Percentiles rank a stretch among this genome's conserved stretches.
phyloP scores from a whole-genome alignment of 2,329 filamentous ascomycete species.

The Drechmeria coniospora region DNA sequence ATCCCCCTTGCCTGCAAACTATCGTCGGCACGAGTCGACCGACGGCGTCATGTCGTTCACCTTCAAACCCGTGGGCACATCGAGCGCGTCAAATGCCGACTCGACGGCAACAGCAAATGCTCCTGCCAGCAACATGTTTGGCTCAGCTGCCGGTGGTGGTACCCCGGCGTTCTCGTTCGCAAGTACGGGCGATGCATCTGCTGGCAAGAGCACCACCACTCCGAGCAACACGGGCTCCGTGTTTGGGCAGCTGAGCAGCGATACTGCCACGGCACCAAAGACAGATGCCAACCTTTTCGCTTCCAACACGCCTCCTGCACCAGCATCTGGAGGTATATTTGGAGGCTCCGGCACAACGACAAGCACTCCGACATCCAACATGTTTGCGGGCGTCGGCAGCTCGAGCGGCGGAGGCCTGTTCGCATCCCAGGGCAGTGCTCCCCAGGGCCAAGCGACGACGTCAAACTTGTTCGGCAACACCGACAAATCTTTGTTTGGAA shows the following conservation, averaged over 20 bases:
- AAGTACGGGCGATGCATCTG: constrained; percentile 9
- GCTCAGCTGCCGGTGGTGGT: constrained; percentile 12
- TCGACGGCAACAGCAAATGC: constrained; percentile 23
- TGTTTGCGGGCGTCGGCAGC: too few relatives aligned
- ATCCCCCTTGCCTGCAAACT: too few relatives aligned
- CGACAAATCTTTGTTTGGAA: too few relatives aligned
- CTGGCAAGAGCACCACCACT: constrained; percentile 13
- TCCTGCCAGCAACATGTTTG: constrained; percentile 25
- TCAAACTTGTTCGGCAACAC: too few relatives aligned
- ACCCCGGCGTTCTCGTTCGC: constrained; percentile 27
- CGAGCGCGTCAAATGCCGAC: constrained; percentile 16
- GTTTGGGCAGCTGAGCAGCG: constrained; percentile 17
- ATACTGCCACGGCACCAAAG: too few relatives aligned
- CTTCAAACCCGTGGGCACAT: constrained; percentile 20
- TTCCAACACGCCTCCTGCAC: constrained; percentile 14
- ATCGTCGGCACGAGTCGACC: not conserved
- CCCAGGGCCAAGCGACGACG: too few relatives aligned
- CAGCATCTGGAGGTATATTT: too few relatives aligned
- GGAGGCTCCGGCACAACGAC: too few relatives aligned
- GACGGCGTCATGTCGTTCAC: constrained; percentile 22
- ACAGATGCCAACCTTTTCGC: too few relatives aligned
- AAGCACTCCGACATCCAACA: too few relatives aligned
- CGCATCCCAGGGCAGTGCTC: too few relatives aligned
- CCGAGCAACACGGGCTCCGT: constrained; percentile 12
- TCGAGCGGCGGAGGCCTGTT: too few relatives aligned